Base-by-base conservation (phyloP, 495 filamentous ascomycete species). In the Penicillium paradoxum region DNA sequence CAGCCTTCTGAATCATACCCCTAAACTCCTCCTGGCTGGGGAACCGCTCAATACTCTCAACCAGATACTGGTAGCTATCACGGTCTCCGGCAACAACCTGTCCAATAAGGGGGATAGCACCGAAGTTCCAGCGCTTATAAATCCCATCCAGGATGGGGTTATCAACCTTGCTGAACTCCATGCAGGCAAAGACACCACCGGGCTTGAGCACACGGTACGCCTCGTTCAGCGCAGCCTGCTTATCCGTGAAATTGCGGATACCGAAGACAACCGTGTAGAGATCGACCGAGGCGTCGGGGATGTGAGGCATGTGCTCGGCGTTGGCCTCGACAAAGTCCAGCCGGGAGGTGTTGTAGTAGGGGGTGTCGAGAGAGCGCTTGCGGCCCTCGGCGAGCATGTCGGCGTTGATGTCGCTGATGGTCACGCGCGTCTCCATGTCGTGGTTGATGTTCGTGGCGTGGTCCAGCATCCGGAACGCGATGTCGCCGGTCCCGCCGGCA, bases 231-330 rank as follows among this genome's bases (percentile, higher is more conserved):
- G 95, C 93, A 0, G 76, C 76, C 50, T 84, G 81, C 65, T 95
- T 93, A 71, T 91, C 77, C 43, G 87, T 91, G 75, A 98, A 97
- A 70, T 98, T 98, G 41, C 93, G 83, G 68, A 97, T 96, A 29
- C 93, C 93, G 64, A 98, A 98, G 3, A 95, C 93, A 7, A 97
- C 92, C 2, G 93, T 98, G 74, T 98, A 98, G 7, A 98, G 78
- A 67, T 98, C 93, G 32, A 97, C 72, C 8, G 75, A 83, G 59
- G 76, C 71, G 51, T 74, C 66, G 0, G 83, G 76, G 47, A 97
- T 80, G 22, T 78, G 76, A 17, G 79, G 71, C 42, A 97, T 78
- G 50, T 81, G 69, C 53, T 97, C 86, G n/a, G 95, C 93, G 69
- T 98, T 95, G 50, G 89, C 90, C 59, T 92, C 84, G 58, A 95